Percentiles rank a stretch among this genome's conserved stretches.
These are phyloP conservation scores for Wallacemonas sp. DNA, from an alignment of 208 protist genomes.

Conservation along the genomic window DNA sequence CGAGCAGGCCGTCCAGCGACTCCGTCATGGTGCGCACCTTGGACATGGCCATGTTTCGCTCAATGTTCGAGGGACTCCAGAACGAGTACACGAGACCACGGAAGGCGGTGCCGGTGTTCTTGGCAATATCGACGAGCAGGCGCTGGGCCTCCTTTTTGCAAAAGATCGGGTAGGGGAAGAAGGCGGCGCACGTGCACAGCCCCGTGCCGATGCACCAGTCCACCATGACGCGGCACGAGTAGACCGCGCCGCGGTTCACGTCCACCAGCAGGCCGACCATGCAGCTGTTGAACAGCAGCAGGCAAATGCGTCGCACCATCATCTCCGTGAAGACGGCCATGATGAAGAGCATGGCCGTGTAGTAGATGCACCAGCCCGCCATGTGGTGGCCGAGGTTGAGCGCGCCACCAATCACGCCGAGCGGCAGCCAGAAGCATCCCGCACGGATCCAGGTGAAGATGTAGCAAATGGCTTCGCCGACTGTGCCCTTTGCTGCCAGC, in stretches of 20 bases:
- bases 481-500: conserved; percentile 63
- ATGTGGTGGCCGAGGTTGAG: conserved; percentile 66
- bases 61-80: conserved; percentile 83
- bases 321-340: conserved; percentile 79
- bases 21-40: conserved; percentile 73
- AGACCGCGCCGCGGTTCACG: conserved; percentile 29
- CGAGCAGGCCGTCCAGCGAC: conserved; percentile 65
- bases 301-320: conserved; percentile 70
- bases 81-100: conserved; percentile 78
- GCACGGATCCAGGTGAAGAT: conserved; percentile 75
- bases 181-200: conserved; percentile 64
- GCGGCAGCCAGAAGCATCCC: conserved; percentile 74
- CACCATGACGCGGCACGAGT: conserved; percentile 79
- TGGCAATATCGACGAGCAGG: conserved; percentile 46
- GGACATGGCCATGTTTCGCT: conserved; percentile 86
- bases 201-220: conserved; percentile 86
- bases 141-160: conserved; percentile 66
- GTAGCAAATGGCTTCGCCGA: conserved; percentile 77
- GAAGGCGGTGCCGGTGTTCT: conserved; percentile 73
- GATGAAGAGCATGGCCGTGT: conserved; percentile 75
- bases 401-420: conserved; percentile 67
- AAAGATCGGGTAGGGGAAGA: conserved; percentile 84
- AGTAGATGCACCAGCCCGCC: conserved; percentile 71
- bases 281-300: conserved; percentile 90
- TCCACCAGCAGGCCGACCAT: conserved; percentile 69